A percentile compares a stretch with the other conserved stretches of the same genome.
Conservation (phyloP, 306 rosid species). For the Vigna radiata region DNA sequence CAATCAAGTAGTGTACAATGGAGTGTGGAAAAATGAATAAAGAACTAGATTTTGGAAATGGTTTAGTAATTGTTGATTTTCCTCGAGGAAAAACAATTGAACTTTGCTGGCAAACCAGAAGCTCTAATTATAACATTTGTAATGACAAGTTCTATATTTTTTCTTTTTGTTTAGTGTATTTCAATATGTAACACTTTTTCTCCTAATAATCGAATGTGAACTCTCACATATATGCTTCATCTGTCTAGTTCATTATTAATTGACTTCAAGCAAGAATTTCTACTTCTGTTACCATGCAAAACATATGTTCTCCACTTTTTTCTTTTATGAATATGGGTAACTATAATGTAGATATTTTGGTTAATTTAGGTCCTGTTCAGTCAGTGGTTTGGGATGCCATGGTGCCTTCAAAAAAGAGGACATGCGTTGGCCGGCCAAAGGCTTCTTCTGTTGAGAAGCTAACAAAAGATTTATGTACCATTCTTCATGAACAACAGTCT, state of each 20-base stretch:
- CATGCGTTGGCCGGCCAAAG: conserved; percentile 84
- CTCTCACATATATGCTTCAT: conserved; percentile 28
- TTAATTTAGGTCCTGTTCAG: conserved; percentile 86
- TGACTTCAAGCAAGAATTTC: conserved; percentile 26
- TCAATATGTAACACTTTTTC: background rate
- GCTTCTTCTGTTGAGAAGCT: conserved; percentile 92
- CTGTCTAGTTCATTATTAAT: conserved; percentile 27
- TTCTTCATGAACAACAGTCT: conserved; percentile 91
- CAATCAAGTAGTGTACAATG: conserved; percentile 30
- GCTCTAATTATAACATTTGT: conserved; percentile 29
- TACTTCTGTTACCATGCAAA: background rate
- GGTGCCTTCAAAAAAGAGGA: conserved; percentile 96
- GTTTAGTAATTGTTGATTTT: conserved; percentile 15
- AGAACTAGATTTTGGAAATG: conserved; percentile 11
- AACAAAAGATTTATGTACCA: conserved; percentile 88
- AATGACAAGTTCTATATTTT: background rate
- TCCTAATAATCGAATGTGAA: background rate
- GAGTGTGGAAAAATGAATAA: background rate
- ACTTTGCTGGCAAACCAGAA: conserved; percentile 22
- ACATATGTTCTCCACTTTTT: conserved; percentile 1
- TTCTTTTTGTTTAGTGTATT: background rate
- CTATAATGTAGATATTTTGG: conserved; percentile 42
- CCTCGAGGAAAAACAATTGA: conserved; percentile 11
- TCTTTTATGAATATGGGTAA: background rate
- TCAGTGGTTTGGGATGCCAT: conserved; percentile 86